These are phyloP conservation scores for Pythium biforme DNA, from an alignment of 352 stramenopile genomes.

Conservation along the genomic window DNA sequence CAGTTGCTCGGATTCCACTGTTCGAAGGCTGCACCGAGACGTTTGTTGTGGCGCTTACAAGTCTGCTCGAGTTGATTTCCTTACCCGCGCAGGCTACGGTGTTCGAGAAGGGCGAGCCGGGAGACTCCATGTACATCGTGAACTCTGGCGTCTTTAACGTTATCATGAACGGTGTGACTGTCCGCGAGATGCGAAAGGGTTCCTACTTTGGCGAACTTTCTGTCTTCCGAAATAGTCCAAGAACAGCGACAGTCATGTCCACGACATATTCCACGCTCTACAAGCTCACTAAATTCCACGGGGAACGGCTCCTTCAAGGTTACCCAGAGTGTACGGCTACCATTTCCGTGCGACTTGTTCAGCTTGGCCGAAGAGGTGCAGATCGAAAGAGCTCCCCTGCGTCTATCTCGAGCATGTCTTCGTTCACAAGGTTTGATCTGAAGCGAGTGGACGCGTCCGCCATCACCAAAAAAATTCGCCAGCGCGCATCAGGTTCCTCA, in stretches of 20 bases:
- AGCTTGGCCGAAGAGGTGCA: constrained; percentile 13
- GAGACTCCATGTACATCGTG: constrained; percentile 79
- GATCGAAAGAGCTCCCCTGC: neutral
- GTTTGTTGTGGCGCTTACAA: constrained; percentile 64
- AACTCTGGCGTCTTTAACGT: constrained; percentile 67
- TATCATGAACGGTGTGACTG: constrained; percentile 49
- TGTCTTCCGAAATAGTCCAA: constrained; percentile 53
- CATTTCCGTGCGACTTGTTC: constrained; percentile 30
- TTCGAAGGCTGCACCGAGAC: constrained; percentile 53
- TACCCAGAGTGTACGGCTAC: constrained; percentile 44
- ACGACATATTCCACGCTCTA: constrained; percentile 72
- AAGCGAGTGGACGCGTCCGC: constrained; percentile 14
- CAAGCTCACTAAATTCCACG: constrained; percentile 65
- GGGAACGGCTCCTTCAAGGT: constrained; percentile 45
- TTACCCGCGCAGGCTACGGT: constrained; percentile 55
- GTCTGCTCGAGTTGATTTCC: constrained; percentile 60
- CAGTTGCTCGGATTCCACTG: constrained; percentile 48
- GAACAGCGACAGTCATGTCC: constrained; percentile 55
- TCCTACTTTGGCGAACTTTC: constrained; percentile 74
- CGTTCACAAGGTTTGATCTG: constrained; percentile 15
- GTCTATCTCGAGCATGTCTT: constrained; percentile 7
- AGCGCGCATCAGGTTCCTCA: neutral
- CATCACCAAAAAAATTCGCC: constrained; percentile 11
- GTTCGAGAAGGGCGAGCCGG: constrained; percentile 52
- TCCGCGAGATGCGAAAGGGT: constrained; percentile 71